A percentile compares a stretch with the other conserved stretches of the same genome.
Conservation (phyloP, 768 basidiomycete genomes). For the Xerocomellus amylosporus region DNA sequence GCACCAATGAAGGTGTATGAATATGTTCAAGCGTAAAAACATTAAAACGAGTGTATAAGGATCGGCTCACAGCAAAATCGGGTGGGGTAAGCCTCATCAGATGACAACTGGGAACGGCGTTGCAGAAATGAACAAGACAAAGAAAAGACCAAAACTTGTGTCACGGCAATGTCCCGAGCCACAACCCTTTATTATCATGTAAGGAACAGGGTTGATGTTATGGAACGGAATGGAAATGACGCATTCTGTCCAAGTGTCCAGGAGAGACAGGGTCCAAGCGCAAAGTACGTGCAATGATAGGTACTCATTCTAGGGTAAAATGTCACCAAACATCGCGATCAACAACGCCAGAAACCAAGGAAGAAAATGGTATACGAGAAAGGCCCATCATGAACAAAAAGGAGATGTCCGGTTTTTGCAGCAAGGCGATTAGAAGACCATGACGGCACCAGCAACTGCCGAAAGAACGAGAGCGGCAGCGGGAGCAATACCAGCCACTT, state of each 20-base stretch:
- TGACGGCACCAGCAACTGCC: slow-evolving; percentile 46
- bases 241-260: slow-evolving; percentile 21
- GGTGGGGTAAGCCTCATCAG: background rate
- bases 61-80: background rate
- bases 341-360: slow-evolving; percentile 6
- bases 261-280: slow-evolving; percentile 16
- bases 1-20: background rate
- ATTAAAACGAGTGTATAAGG: slow-evolving; percentile 5
- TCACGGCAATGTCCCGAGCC: background rate
- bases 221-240: slow-evolving; percentile 4
- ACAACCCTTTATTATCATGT: background rate
- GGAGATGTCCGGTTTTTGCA: background rate
- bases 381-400: background rate
- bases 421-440: slow-evolving; percentile 40
- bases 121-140: background rate
- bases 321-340: slow-evolving; percentile 9
- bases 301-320: slow-evolving; percentile 14
- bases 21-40: background rate
- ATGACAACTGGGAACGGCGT: background rate
- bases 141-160: background rate
- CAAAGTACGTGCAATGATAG: slow-evolving; percentile 10
- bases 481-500: slow-evolving; percentile 32
- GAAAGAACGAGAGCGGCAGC: slow-evolving; percentile 40
- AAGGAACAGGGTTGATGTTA: background rate
- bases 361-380: slow-evolving; percentile 17